Evolutionary conservation across 1,139 yeast species (phyloP), one percentile per base, ranked within the genome.

Genomic region (Suhomyces ambrosiae): DNA sequence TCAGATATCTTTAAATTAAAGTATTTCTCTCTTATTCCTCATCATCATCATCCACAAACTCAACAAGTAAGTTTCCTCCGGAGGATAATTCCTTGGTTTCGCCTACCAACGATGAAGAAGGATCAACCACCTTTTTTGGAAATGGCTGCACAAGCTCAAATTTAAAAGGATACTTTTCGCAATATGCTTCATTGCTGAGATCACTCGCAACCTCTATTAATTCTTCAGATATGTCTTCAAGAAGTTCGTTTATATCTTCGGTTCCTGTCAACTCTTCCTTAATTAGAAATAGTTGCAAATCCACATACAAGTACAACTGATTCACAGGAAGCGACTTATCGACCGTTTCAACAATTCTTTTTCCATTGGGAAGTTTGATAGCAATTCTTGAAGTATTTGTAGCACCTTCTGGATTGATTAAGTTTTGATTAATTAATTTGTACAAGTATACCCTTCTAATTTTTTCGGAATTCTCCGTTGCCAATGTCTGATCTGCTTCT

Each of bases 231-330:
- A 39, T 37, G 7, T 50, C 55, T 9, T 38, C 38, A 11, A 34
- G 35, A 11, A 44, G 40, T 23, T 35, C 14, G 42, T 44, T 34
- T 46, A 13, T 17, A 7, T 35, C 30, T 9, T 25, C 28, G n/a
- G 21, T 33, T 9, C 15, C 25, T 8, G 26, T 36, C 12, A 27
- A 15, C 13, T 37, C 40, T 30, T 40, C 45, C 12, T 33, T 16
- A 8, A 16, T 4, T 18, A 30, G 26, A 17, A 57, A 55, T 26
- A 71, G 45, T 36, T 64, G 63, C 12, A 71, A 63, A 43, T 84
- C 88, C 29, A 86, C 78, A 50, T 71, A 79, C 30, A 80, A 69
- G 56, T 87, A 88, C 4, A 90, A 58, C 25, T 85, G 85, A 30
- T 68, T 68, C n/a, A 83, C 55, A 0, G 79, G 62, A 11, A 76